Evolutionary conservation across 2,329 filamentous ascomycete genomes (phyloP).

Genomic region (Sphaerulina populicola): DNA sequence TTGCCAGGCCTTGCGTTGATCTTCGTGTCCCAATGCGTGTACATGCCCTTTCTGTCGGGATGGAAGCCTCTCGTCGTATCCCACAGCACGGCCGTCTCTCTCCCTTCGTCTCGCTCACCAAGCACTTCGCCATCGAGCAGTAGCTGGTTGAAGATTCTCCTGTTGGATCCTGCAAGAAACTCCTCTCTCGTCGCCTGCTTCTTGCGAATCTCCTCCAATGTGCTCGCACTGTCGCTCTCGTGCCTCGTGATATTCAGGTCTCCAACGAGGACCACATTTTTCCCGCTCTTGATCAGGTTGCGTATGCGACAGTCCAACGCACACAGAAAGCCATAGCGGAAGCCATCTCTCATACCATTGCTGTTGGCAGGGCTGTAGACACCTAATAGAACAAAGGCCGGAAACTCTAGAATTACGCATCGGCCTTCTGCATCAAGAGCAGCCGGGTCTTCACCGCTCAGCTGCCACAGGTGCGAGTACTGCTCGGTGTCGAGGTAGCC

Average conservation of each 20-base stretch:
- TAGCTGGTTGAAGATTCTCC: constrained; percentile 79
- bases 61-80: constrained; percentile 80
- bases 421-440: constrained; percentile 83
- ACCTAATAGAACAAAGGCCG: constrained; percentile 85
- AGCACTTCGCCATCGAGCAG: constrained; percentile 62
- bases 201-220: constrained; percentile 63
- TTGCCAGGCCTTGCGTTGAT: constrained; percentile 94
- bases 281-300: constrained; percentile 71
- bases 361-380: constrained; percentile 87
- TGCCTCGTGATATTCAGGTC: constrained; percentile 73
- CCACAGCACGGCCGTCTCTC: constrained; percentile 65
- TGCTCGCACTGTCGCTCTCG: constrained; percentile 67
- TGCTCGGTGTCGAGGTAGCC: constrained; percentile 72
- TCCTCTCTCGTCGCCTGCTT: constrained; percentile 59
- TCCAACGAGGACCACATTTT: constrained; percentile 75
- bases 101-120: constrained; percentile 58
- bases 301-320: constrained; percentile 75
- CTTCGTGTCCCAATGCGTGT: constrained; percentile 92
- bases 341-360: constrained; percentile 74
- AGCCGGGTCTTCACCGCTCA: constrained; percentile 55
- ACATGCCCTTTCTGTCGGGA: constrained; percentile 76
- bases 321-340: constrained; percentile 69
- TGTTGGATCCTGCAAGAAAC: constrained; percentile 62
- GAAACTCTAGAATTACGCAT: constrained; percentile 85
- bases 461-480: constrained; percentile 43